These are phyloP conservation scores for Elsinoe necatrix DNA, from an alignment of 2,329 filamentous ascomycete species.

Conservation along the genomic window DNA sequence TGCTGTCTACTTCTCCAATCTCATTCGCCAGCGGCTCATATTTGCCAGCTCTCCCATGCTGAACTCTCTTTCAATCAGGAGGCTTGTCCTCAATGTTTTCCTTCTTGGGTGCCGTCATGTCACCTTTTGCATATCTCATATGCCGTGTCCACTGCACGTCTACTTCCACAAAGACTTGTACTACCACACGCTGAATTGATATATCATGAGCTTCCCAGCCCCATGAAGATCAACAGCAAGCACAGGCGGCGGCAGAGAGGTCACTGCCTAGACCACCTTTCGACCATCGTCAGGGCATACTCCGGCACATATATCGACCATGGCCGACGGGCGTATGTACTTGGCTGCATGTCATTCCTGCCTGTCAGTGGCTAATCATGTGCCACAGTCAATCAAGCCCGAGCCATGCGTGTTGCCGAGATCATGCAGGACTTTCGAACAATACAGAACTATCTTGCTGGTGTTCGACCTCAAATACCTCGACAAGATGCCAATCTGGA, in stretches of 20 bases:
- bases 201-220: neutral
- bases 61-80: slow-evolving; percentile 11
- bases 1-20: neutral
- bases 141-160: neutral
- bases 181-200: neutral
- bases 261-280: neutral
- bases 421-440: slow-evolving; percentile 58
- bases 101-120: neutral
- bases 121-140: slow-evolving; percentile 1
- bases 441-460: slow-evolving; percentile 50
- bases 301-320: slow-evolving; percentile 24
- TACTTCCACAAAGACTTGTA: neutral
- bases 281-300: neutral
- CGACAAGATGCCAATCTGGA: slow-evolving; percentile 38
- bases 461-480: slow-evolving; percentile 34
- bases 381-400: slow-evolving; percentile 51
- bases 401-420: slow-evolving; percentile 54
- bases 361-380: slow-evolving; percentile 10
- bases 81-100: neutral
- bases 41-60: slow-evolving; percentile 2
- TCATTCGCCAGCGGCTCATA: neutral
- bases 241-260: neutral
- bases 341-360: slow-evolving; percentile 18
- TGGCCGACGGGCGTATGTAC: slow-evolving; percentile 50
- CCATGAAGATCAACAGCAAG: neutral